phyloP scores from a whole-genome alignment of 345 rosid genomes.

The Excoecaria cochinchinensis region DNA sequence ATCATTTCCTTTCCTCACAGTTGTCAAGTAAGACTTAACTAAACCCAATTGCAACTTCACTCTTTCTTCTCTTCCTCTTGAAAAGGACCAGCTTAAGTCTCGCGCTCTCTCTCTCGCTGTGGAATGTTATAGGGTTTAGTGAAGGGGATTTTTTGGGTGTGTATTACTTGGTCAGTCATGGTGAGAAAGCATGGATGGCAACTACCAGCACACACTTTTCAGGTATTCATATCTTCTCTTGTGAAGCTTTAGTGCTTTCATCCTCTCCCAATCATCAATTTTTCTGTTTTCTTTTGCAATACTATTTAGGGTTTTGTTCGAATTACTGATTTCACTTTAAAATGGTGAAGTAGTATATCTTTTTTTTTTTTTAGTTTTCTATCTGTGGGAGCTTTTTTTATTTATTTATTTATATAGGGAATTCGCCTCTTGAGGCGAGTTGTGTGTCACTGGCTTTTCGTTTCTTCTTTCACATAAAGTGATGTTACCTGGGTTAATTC shows the following conservation, averaged over 20 bases:
- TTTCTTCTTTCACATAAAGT: not conserved
- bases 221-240: slow-evolving; percentile 43
- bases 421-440: not conserved
- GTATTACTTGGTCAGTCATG: slow-evolving; percentile 46
- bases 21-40: not conserved
- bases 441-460: not conserved
- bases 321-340: not conserved
- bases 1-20: not conserved
- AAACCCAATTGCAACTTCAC: not conserved
- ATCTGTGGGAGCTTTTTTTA: not conserved
- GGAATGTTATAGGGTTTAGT: slow-evolving; percentile 18
- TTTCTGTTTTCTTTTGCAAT: not conserved
- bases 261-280: not conserved
- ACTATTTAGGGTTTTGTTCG: slow-evolving; percentile 4
- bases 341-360: not conserved
- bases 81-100: not conserved
- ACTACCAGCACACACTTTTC: slow-evolving; percentile 91
- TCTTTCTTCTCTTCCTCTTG: not conserved
- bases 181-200: slow-evolving; percentile 99
- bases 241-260: not conserved
- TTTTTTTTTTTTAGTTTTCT: not conserved
- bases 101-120: not conserved
- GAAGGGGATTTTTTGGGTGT: slow-evolving; percentile 3
- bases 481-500: not conserved
- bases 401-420: not conserved